phyloP scores from a whole-genome alignment of 768 basidiomycete genomes.

The Leccinum subtestaceum region DNA sequence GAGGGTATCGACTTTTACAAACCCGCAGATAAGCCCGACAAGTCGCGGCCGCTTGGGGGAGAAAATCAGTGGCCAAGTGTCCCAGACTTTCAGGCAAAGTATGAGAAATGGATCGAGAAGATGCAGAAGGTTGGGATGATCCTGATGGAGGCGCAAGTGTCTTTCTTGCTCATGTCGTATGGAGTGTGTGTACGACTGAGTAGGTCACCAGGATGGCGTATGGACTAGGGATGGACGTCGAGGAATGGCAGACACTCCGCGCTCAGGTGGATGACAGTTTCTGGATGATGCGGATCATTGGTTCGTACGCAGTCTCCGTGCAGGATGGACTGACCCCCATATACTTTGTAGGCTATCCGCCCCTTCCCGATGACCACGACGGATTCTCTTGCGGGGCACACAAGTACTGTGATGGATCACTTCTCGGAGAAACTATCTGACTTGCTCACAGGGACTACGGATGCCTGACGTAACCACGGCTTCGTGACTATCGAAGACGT shows the following conservation, averaged over 20 bases:
- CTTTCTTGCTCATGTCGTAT: neutral
- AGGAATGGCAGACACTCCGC: conserved; percentile 71
- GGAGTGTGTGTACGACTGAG: neutral
- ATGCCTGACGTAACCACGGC: conserved; percentile 66
- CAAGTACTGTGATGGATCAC: conserved; percentile 49
- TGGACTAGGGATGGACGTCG: conserved; percentile 68
- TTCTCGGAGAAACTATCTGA: conserved; percentile 4
- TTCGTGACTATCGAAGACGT: neutral
- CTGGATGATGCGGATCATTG: conserved; percentile 87
- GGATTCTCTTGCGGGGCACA: conserved; percentile 91
- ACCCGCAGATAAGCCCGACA: conserved; percentile 69
- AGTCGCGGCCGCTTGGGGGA: conserved; percentile 71
- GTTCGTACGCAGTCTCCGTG: conserved; percentile 32
- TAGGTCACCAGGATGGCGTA: conserved; percentile 61
- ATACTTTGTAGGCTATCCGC: conserved; percentile 70
- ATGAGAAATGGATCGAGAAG: conserved; percentile 75
- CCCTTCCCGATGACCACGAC: conserved; percentile 72
- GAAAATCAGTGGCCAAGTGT: conserved; percentile 83
- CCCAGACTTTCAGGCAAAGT: conserved; percentile 55
- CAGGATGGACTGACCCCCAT: neutral
- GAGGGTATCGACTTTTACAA: conserved; percentile 84
- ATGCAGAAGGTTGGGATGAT: conserved; percentile 81
- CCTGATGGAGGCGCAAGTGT: conserved; percentile 80
- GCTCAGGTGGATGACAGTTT: conserved; percentile 78
- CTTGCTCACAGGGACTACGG: conserved; percentile 71